Evolutionary conservation across 2,329 filamentous ascomycete species (phyloP), one percentile per base, ranked within the genome.

Genomic region (Colletotrichum caudatum): DNA sequence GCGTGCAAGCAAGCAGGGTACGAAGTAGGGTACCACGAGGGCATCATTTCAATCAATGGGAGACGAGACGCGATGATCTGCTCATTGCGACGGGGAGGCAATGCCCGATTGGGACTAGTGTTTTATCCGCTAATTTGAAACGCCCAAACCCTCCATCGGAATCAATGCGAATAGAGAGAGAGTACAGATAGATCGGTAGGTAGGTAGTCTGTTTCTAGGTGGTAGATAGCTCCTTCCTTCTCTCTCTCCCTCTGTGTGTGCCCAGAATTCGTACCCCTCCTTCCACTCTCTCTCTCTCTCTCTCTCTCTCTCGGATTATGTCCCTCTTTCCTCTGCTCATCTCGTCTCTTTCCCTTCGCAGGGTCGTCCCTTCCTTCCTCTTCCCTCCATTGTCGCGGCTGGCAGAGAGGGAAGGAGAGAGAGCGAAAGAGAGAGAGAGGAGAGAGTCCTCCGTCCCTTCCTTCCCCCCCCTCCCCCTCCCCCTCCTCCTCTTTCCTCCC

Each of bases 121-220:
- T 3, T n/a, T 35, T 37, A 41, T 54, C 69, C 64, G 69, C 69
- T 61, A 58, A 70, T 74, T 72, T 75, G 74, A 75, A 75, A 75
- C 74, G 64, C 62, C 60, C 70, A 65, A 71, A 73, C 67, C 69
- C 71, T 72, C 69, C 69, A 73, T 64, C 64, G 59, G 63, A 57
- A 73, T 75, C 72, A 74, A 75, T 73, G 71, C 71, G 65, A 60
- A 14, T 39, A 39, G 11, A n/a, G n/a, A n/a, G n/a, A n/a, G 37
- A 39, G 37, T 39, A 35, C 33, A 8, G 5, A 6, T 35, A 35
- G 37, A 39, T 6, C 3, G 33, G 33, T 39, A 39, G 11, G 11
- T 41, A 41, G 39, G 39, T 41, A 41, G 39, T 12, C 11, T 41
- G 29, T 29, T 29, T 29, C 29, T 4, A 29, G 29, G 29, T 29